Evolutionary conservation across 1,284 basidiomycete species (phyloP).

Genomic region (Schizophyllum commune): DNA sequence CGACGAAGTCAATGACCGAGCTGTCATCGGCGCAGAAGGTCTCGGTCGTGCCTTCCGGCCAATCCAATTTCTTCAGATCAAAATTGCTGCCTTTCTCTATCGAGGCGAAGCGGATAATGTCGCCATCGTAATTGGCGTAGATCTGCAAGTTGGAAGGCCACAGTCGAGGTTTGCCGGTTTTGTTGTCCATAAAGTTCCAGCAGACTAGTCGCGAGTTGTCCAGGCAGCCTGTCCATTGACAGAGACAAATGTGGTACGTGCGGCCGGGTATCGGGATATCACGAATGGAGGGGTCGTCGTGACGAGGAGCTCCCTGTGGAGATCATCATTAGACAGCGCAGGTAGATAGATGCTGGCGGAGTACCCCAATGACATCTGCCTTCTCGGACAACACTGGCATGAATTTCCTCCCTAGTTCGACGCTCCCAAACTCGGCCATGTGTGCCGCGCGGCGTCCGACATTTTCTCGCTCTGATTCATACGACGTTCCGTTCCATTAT

Average conservation of each 20-base stretch:
- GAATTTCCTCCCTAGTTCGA: background rate
- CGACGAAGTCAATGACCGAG: background rate
- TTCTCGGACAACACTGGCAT: background rate
- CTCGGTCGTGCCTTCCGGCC: background rate
- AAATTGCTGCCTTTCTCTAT: constrained; percentile 35
- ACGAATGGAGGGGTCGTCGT: background rate
- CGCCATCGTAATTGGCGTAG: background rate
- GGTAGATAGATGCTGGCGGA: background rate
- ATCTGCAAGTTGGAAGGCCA: background rate
- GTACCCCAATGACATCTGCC: background rate
- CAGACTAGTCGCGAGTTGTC: background rate
- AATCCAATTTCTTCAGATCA: constrained; percentile 24
- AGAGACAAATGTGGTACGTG: background rate
- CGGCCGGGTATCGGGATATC: background rate
- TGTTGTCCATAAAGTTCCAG: background rate
- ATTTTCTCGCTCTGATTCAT: background rate
- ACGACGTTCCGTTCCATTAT: too few species aligned
- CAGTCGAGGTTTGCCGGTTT: background rate
- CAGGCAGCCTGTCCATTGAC: background rate
- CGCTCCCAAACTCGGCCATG: background rate
- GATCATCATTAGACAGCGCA: background rate
- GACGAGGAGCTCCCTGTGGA: background rate
- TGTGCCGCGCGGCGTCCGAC: background rate
- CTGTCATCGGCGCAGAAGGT: background rate
- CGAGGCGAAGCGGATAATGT: constrained; percentile 29